Evolutionary conservation across 345 rosid species (phyloP), one percentile per base, ranked within the genome.

Genomic region (Kandelia obovata): DNA sequence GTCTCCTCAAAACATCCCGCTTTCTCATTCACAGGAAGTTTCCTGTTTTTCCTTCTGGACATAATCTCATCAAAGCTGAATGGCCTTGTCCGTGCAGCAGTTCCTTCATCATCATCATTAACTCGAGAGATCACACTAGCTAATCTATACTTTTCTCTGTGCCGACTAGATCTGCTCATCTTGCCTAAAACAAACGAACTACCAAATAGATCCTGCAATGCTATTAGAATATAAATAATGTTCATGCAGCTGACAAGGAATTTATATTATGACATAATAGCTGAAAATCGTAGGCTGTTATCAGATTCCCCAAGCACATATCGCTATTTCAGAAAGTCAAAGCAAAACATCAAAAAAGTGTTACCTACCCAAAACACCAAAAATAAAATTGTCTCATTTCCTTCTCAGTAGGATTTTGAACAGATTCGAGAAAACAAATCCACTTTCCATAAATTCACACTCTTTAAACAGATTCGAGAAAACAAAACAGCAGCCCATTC

Each of bases 71-170:
- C 93, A 64, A 80, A 82, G 69, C 89, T 84, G 75, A 82, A 80
- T 57, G 97, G 96, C 78, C 99, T 88, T 35, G 96, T 90, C 35
- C 97, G 86, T 65, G 99, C 99, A 76, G 96, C 85, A 69, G 92
- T 83, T 68, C 88, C 90, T 64, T 82, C 87, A 68, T 76, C 51
- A 52, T 46, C 51, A 62, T 72, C 51, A 21, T 21, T 21, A 30
- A 65, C 78, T 17, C 34, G 53, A n/a, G 68, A 60, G 31, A 64
- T 39, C 57, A 56, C 74, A 56, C 77, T 70, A 71, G 73, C 70
- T 66, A 64, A 81, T 71, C 49, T 80, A 72, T 73, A 55, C 46
- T 75, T 89, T 37, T 75, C 90, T 37, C 71, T 86, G 28, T 56
- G 78, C 67, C 68, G 57, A 69, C 78, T 75, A 51, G 75, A 80